phyloP scores from a whole-genome alignment of 2,329 filamentous ascomycete genomes.

The Arthrobotrys iridis region DNA sequence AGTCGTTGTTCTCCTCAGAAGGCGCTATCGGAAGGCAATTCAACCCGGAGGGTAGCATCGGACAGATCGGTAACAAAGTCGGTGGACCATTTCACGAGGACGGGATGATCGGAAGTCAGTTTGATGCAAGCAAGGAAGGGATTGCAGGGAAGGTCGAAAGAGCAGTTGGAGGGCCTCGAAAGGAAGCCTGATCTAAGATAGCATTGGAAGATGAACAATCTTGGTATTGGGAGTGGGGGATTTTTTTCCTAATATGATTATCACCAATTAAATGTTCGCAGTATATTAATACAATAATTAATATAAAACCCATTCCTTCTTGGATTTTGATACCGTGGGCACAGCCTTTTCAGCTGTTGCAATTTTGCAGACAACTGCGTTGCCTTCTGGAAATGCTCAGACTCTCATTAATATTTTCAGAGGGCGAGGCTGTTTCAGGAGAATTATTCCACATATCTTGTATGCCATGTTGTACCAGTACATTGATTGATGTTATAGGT shows the following conservation, averaged over 20 bases:
- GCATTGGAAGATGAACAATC: too few species aligned
- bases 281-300: too few species aligned
- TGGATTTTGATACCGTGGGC: background rate
- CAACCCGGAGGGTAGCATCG: slow-evolving; percentile 66
- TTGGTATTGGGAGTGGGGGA: too few species aligned
- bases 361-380: background rate
- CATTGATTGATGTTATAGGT: too few species aligned
- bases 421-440: too few species aligned
- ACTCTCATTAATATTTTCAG: too few species aligned
- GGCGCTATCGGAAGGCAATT: slow-evolving; percentile 69
- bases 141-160: slow-evolving; percentile 68
- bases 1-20: slow-evolving; percentile 64
- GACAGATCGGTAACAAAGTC: slow-evolving; percentile 66
- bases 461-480: too few species aligned
- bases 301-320: too few species aligned
- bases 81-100: slow-evolving; percentile 67
- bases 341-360: background rate
- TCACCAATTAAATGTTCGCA: too few species aligned
- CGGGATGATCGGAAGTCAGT: slow-evolving; percentile 68
- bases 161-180: slow-evolving; percentile 62
- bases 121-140: slow-evolving; percentile 66
- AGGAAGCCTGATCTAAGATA: slow-evolving; percentile 53
- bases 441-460: too few species aligned
- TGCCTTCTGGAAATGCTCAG: too few species aligned
- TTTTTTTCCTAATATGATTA: too few species aligned